These are phyloP conservation scores for Fusarium staphyleae DNA, from an alignment of 2,329 filamentous ascomycete genomes.

Conservation along the genomic window DNA sequence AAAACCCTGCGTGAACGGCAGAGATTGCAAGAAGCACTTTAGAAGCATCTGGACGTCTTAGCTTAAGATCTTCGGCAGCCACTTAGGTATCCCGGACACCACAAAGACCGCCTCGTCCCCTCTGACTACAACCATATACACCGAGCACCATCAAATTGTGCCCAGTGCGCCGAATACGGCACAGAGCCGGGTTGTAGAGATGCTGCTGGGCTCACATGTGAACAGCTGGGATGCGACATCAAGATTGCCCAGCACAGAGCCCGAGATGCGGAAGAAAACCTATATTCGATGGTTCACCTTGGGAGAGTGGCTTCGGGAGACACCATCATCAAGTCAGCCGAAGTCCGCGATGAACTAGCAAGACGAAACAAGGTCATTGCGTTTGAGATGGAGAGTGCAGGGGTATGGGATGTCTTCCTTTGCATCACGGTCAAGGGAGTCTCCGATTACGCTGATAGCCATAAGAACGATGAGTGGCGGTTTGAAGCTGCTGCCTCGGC, in stretches of 20 bases:
- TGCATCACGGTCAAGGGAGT: conserved; percentile 24
- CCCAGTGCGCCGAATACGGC: too few species aligned
- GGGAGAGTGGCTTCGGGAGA: conserved; percentile 12
- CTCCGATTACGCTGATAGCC: conserved; percentile 26
- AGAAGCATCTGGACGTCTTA: not conserved
- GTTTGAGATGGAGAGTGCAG: conserved; percentile 27
- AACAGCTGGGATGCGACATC: not conserved
- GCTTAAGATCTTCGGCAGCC: too few species aligned
- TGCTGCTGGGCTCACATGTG: not conserved
- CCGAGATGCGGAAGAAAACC: too few species aligned
- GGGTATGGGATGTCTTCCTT: conserved; percentile 17
- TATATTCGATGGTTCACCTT: conserved; percentile 1
- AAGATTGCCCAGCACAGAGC: not conserved
- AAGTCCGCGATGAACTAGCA: not conserved
- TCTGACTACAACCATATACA: too few species aligned
- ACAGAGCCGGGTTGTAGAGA: too few species aligned
- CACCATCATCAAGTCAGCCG: conserved; percentile 12
- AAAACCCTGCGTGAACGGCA: not conserved
- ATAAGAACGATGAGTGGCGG: conserved; percentile 16
- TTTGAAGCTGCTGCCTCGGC: not conserved
- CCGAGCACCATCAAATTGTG: too few species aligned
- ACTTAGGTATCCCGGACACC: too few species aligned
- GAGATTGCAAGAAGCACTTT: accelerated
- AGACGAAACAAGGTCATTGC: not conserved
- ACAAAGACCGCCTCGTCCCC: too few species aligned